Percentiles rank a stretch among this genome's conserved stretches.
Evolutionary conservation across 495 filamentous ascomycete species (phyloP).

Genomic region (Annulohypoxylon maeteangense): DNA sequence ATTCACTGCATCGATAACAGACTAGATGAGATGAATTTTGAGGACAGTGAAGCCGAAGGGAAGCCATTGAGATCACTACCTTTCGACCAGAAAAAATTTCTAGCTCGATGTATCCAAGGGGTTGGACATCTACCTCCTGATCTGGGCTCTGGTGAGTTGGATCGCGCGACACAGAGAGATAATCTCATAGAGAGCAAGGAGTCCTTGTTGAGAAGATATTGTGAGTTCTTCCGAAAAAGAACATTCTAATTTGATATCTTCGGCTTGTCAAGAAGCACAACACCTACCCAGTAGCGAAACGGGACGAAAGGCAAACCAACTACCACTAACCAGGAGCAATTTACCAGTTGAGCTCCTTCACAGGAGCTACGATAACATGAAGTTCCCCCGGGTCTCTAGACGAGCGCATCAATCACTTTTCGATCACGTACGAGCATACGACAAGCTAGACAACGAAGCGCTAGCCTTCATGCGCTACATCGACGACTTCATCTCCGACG

Average conservation of each 20-base stretch:
- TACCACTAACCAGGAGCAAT: background rate
- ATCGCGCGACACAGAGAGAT: constrained; percentile 8
- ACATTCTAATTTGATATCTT: background rate
- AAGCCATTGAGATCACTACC: constrained; percentile 7
- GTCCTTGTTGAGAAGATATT: constrained; percentile 5
- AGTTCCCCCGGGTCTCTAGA: constrained; percentile 13
- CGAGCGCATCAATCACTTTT: constrained; percentile 23
- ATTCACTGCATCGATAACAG: constrained; percentile 18
- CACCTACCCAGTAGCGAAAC: background rate
- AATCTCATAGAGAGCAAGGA: constrained; percentile 1
- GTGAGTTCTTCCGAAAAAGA: background rate
- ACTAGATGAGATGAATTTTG: constrained; percentile 29
- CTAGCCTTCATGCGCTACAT: constrained; percentile 32
- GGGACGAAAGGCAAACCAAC: background rate
- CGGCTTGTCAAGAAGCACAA: background rate
- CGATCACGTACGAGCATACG: background rate
- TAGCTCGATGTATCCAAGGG: constrained; percentile 18
- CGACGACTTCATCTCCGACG: constrained; percentile 21
- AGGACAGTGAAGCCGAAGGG: constrained; percentile 1
- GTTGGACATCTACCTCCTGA: constrained; percentile 9
- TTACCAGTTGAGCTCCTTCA: constrained; percentile 8
- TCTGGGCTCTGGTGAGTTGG: background rate
- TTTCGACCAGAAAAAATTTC: constrained; percentile 22
- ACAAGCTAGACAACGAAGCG: constrained; percentile 17
- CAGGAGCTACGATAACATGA: constrained; percentile 4